Conservation (phyloP, 2,329 filamentous ascomycete genomes). For the Pseudocercospora ulei region DNA sequence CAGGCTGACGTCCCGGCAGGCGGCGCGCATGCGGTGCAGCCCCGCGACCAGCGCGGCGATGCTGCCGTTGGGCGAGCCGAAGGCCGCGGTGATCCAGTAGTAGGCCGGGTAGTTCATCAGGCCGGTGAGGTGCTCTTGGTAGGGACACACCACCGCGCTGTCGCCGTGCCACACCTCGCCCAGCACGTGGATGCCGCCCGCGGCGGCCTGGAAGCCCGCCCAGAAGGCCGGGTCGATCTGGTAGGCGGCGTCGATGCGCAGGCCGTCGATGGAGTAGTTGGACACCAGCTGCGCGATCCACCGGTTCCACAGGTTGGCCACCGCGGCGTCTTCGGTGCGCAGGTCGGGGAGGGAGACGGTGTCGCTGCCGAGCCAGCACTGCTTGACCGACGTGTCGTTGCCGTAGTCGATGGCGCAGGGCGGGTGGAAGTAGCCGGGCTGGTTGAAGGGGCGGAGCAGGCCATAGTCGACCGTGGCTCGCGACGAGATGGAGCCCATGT, state of each 20-base stretch:
- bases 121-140: slow-evolving; percentile 38
- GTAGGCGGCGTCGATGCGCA: slow-evolving; percentile 43
- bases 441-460: slow-evolving; percentile 37
- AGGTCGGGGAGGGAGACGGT: slow-evolving; percentile 52
- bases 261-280: slow-evolving; percentile 51
- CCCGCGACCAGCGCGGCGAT: slow-evolving; percentile 34
- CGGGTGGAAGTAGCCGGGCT: slow-evolving; percentile 41
- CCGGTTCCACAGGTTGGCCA: slow-evolving; percentile 44
- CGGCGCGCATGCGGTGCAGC: slow-evolving; percentile 24
- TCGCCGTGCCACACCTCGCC: slow-evolving; percentile 40
- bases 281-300: slow-evolving; percentile 53
- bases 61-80: slow-evolving; percentile 31
- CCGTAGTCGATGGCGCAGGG: slow-evolving; percentile 49
- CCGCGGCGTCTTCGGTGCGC: slow-evolving; percentile 44
- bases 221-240: slow-evolving; percentile 39
- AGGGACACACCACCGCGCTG: slow-evolving; percentile 33
- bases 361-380: slow-evolving; percentile 48
- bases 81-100: slow-evolving; percentile 33
- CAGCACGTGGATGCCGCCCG: slow-evolving; percentile 33
- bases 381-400: slow-evolving; percentile 34
- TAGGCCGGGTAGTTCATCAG: slow-evolving; percentile 42
- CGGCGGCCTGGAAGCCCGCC: slow-evolving; percentile 31
- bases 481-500: slow-evolving; percentile 34
- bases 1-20: slow-evolving; percentile 34
- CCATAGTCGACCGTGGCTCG: slow-evolving; percentile 30